Percentiles rank a stretch among this genome's conserved stretches.
phyloP scores from a whole-genome alignment of 306 rosid genomes.

The Acacia confusa region DNA sequence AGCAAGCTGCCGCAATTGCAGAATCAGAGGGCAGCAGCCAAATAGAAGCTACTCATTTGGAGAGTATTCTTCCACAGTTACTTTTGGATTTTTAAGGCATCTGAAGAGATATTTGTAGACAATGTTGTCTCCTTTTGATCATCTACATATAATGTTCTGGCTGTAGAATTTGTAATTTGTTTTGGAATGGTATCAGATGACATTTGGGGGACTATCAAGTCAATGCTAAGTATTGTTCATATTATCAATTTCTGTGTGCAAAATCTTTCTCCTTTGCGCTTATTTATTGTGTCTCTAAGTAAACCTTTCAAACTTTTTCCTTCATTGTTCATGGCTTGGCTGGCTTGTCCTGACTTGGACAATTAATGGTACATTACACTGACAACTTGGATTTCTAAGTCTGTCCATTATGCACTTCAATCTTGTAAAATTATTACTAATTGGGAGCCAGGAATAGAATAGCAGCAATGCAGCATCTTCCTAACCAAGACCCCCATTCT shows the following conservation, averaged over 20 bases:
- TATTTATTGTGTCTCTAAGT: background rate
- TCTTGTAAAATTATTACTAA: background rate
- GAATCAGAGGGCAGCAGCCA: slow-evolving; percentile 57
- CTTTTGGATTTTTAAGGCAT: slow-evolving; percentile 53
- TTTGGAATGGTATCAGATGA: background rate
- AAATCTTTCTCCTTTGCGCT: background rate
- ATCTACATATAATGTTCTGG: background rate
- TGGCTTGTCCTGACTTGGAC: no score
- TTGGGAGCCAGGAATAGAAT: background rate
- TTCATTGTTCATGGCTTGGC: background rate
- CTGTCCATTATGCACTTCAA: background rate
- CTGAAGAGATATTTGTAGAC: background rate
- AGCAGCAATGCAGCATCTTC: background rate
- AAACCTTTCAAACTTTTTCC: background rate
- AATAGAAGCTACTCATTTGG: slow-evolving; percentile 64
- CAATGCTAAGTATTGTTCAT: background rate
- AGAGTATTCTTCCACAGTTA: slow-evolving; percentile 67
- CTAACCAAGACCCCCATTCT: background rate
- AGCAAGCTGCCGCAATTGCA: slow-evolving; percentile 57
- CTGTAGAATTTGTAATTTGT: background rate
- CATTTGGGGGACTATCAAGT: background rate
- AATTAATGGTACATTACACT: no score
- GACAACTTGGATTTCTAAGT: background rate
- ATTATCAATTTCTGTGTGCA: background rate
- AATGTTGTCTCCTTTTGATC: background rate